Evolutionary conservation across 2,329 filamentous ascomycete genomes (phyloP).

Genomic region (Fusarium temperatum): DNA sequence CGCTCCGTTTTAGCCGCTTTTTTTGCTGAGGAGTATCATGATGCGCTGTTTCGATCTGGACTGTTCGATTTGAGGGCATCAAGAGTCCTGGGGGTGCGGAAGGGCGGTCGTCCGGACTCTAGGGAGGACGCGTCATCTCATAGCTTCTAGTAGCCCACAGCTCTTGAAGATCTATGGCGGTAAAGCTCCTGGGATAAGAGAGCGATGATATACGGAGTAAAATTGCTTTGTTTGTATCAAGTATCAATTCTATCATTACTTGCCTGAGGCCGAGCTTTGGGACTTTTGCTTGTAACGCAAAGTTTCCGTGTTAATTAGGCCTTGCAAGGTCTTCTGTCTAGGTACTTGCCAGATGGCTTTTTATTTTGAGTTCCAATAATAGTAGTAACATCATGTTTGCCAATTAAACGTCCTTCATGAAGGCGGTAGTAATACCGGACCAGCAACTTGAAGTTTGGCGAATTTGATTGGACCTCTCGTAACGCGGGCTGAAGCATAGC

Average conservation of each 20-base stretch:
- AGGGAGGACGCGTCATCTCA: neutral
- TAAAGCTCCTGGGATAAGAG: fast-evolving
- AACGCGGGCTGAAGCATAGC: neutral
- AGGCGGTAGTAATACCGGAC: fast-evolving
- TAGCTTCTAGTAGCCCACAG: neutral
- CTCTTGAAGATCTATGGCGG: neutral
- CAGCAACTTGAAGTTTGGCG: fast-evolving
- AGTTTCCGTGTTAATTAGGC: fast-evolving
- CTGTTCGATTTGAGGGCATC: neutral
- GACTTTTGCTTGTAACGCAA: fast-evolving
- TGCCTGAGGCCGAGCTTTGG: too few species aligned
- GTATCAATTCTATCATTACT: fast-evolving
- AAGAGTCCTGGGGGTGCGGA: neutral
- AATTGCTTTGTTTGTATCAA: too few species aligned
- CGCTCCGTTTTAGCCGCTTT: neutral
- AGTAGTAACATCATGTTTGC: neutral
- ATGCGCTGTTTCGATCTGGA: neutral
- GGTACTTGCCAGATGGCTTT: too few species aligned
- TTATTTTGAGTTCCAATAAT: fast-evolving
- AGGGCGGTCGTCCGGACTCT: neutral
- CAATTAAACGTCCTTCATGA: fast-evolving
- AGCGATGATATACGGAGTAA: neutral
- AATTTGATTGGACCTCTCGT: neutral
- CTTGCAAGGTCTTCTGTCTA: neutral
- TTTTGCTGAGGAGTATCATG: neutral